Evolutionary conservation across 2,329 filamentous ascomycete species (phyloP), one percentile per base, ranked within the genome.

Genomic region (Aspergillus proliferans): DNA sequence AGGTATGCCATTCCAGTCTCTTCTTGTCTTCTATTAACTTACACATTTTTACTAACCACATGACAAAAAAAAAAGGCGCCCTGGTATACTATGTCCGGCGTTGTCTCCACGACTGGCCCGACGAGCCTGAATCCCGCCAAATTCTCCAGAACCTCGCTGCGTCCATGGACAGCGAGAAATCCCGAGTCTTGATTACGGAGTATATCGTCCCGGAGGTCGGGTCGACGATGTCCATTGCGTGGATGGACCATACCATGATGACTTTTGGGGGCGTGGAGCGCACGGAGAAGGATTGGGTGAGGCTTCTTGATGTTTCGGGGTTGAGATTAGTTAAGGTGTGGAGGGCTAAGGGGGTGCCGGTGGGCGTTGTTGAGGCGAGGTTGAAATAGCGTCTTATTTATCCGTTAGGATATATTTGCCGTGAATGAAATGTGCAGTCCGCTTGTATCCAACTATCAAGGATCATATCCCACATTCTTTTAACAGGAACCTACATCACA

Each of bases 41-140:
- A 14, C 3, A 18, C 12, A 14, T 43, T 7, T 8, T n/a, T 30
- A n/a, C 10, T 45, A 28, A 30, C 19, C 18, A 10, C 8, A 44
- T 21, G 6, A 47, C 14, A 3, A 15, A 4, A 12, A 3, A 3
- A 5, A 24, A 30, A 58, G 61, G 55, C 14, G 62, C 64, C 2
- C 49, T 55, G n/a, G 53, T 58, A 2, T 67, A 67, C 45, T 66
- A 63, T 49, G 46, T 67, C 9, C 62, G 63, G n/a, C 61, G 60
- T 34, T 51, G 58, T 24, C 47, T 66, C n/a, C 65, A 67, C 47
- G 62, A 67, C 52, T 67, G 60, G 56, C 54, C 52, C 22, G 46
- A 52, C 41, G 43, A 53, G 39, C 53, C 46, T 49, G 51, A 48
- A 40, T 43, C 40, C 4, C 36, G 21, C 2, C 36, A 53, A 21